Base-by-base conservation (phyloP, 208 protist species). In the Leishmania guyanensis region DNA sequence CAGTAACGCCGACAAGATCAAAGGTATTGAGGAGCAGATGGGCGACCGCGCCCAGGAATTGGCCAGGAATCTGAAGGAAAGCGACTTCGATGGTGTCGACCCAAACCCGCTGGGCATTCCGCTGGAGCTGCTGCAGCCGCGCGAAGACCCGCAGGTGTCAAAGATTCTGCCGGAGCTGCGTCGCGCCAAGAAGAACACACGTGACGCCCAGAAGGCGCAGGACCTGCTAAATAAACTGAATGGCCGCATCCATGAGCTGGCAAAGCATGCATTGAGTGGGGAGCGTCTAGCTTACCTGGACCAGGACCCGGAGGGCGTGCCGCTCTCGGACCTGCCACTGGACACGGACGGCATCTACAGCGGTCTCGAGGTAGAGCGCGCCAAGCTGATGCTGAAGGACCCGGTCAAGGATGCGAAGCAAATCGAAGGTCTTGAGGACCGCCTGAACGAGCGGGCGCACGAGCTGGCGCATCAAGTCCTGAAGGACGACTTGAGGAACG, bases 31-130 rank as follows among this genome's bases (percentile, higher is more conserved):
- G 86, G 83, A 85, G 26, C 69, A 89, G 77, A 90, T 95, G 88
- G 91, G 92, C 74, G 84, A 89, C 22, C 81, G 84, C 48, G 89
- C 87, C n/a, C 88, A 90, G 76, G 92, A 93, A 20, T 60, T 96
- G 75, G 92, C 92, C 22, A 75, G 68, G 62, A 79, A 88, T 48
- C 64, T 87, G 58, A 76, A 89, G 75, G 83, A 83, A 48, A 71
- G 78, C 58, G 92, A 93, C 82, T 90, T 95, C 78, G 84, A 89
- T 51, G 92, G 90, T 64, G 86, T 93, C 46, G 88, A 93, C 71
- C 69, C 85, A 69, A 84, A 79, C 58, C 92, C 92, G 43, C 71
- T 84, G 75, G 90, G 89, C 43, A 89, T 95, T 53, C 90, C 92
- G 46, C 84, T 95, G 50, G 84, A 87, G 64, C 76, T 94, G 78